Base-by-base conservation (phyloP, 768 basidiomycete genomes). In the Russula virescens region DNA sequence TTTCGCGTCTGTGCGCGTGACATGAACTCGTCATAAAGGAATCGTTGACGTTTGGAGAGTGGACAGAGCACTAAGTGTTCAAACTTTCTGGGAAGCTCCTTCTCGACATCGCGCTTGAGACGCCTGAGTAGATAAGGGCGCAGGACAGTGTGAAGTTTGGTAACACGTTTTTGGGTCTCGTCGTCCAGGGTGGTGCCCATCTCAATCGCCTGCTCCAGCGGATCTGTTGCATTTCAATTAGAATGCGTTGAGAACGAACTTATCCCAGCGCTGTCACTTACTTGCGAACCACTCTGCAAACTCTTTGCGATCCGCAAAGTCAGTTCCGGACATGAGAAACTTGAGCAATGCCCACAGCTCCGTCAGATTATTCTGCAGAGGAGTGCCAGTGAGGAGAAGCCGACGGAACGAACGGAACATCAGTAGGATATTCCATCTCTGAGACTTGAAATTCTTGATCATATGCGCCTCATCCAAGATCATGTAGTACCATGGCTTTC, bases 91-190 rank as follows among this genome's bases (percentile, higher is more conserved):
- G 97, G 97, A 5, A 99, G 78, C 67, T 94, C 89, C 73, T 91
- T 93, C 76, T 98, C 94, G 18, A 99, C 97, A 70, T 98, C 95
- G n/a, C 89, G 85, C 73, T 99, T 98, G 62, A 98, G 80, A n/a
- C 97, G 86, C 14, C 97, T 88, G 13, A 98, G 85, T 21, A 98
- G 83, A 75, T 97, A 98, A 0, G 97, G 97, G 35, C 94, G 88
- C n/a, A 99, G 77, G 52, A 99, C 95, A 0, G 85, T 88, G 70
- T 97, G 94, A n/a, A 97, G 79, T 69, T 94, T 94, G 31, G 86
- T 76, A 9, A 96, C 85, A 6, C 91, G 88, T 67, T 88, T 89
- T 75, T 89, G 77, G 0, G 85, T 94, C 67, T 96, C 93, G 58
- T 90, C 88, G 63, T 94, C 90, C 57, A 88, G 73, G 28, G 78